Evolutionary conservation across 148 eudicot genomes (phyloP), one percentile per base, ranked within the genome.

Genomic region (Camellia lanceoleosa): DNA sequence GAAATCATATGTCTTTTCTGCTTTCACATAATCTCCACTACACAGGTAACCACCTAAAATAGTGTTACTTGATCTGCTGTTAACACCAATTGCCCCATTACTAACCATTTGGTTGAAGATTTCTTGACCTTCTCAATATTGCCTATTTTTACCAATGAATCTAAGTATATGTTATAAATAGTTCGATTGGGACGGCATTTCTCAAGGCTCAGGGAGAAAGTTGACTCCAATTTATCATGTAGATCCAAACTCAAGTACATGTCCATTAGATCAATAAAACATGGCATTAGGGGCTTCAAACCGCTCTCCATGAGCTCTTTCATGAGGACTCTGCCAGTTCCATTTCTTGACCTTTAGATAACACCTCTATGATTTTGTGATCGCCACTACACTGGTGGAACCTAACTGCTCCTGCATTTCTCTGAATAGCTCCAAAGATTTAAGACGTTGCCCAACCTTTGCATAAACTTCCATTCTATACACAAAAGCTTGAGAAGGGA

Each of bases 381-480:
- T 90, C 23, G 92, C 93, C 76, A 72, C 83, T 14, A 83, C 88
- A 80, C 77, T 87, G 67, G 86, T 77, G 13, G 85, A 79, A 81
- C 84, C 86, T 67, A 82, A 81, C 44, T 67, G 78, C 69, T 85
- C 85, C 78, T 91, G 88, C 94, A 94, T 84, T 71, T 75, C 84
- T 81, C 90, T 86, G 79, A 97, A 97, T 79, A 88, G 80, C 74
- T 89, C 86, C 62, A 94, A 84, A 11, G 98, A 91, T 87, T 83
- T 90, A 70, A 78, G 63, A 42, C 85, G 86, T 72, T 89, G 80
- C 63, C 94, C 92, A 19, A 81, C 79, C 83, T 78, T 90, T 46
- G 94, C 93, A 90, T 94, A 87, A 59, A 84, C 89, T 82, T 91
- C 91, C 95, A 97, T 94, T 82, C 78, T 88, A 84, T 91, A 90